A percentile compares a stretch with the other conserved stretches of the same genome.
Evolutionary conservation across 352 stramenopile species (phyloP).

Genomic region (Phytophthora pistaciae): DNA sequence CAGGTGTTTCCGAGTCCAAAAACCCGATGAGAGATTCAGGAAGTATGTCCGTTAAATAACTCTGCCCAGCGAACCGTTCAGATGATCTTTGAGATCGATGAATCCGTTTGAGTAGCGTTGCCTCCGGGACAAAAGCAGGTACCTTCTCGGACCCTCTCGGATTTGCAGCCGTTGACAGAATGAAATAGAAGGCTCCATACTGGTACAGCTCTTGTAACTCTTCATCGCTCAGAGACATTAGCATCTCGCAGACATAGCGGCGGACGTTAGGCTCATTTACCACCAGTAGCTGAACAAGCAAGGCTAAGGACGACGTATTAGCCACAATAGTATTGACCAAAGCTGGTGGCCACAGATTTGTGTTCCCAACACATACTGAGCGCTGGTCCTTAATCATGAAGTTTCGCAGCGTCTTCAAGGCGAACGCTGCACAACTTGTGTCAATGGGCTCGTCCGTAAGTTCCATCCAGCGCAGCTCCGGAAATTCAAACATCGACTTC

Average conservation of each 20-base stretch:
- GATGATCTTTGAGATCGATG: conserved; percentile 69
- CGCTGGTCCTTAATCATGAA: conserved; percentile 67
- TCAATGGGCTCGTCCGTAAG: conserved; percentile 72
- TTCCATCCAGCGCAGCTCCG: conserved; percentile 87
- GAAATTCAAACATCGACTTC: conserved; percentile 68
- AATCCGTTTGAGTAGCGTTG: conserved; percentile 64
- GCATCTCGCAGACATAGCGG: conserved; percentile 68
- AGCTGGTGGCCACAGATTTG: conserved; percentile 62
- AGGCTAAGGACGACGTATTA: conserved; percentile 49
- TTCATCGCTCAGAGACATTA: conserved; percentile 58
- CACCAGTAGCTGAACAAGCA: conserved; percentile 74
- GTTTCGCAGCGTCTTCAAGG: conserved; percentile 70
- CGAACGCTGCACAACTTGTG: conserved; percentile 50
- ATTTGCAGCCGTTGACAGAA: conserved; percentile 55
- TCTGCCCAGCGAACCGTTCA: conserved; percentile 60
- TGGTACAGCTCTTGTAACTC: conserved; percentile 63
- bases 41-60: conserved; percentile 75
- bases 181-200: conserved; percentile 80
- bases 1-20: conserved; percentile 69
- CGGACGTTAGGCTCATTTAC: conserved; percentile 62
- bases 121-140: conserved; percentile 62
- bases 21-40: conserved; percentile 77
- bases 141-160: conserved; percentile 31
- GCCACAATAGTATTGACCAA: conserved; percentile 69
- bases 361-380: conserved; percentile 21